A percentile compares a stretch with the other conserved stretches of the same genome.
Evolutionary conservation across 1,139 yeast genomes (phyloP).

Genomic region (Kluyveromyces sp.): DNA sequence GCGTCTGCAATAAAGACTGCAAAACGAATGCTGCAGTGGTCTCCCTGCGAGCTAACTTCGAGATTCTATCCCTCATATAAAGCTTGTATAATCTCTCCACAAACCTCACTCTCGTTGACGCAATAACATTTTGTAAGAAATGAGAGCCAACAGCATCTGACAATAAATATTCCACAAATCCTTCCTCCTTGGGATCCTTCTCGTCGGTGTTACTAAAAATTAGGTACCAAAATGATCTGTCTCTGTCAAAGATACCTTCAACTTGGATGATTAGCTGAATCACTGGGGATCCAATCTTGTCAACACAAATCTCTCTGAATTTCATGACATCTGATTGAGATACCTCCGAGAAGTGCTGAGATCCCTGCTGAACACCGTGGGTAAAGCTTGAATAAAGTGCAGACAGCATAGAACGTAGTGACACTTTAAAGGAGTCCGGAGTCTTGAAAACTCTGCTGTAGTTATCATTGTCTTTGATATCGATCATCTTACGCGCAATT

Average conservation of each 20-base stretch:
- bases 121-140: constrained; percentile 67
- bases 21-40: constrained; percentile 80
- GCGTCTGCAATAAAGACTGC: constrained; percentile 55
- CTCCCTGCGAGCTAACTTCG: constrained; percentile 68
- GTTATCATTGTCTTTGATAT: constrained; percentile 69
- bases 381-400: constrained; percentile 39
- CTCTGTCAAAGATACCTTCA: constrained; percentile 74
- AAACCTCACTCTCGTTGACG: constrained; percentile 58
- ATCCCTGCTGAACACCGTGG: constrained; percentile 19
- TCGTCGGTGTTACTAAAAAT: constrained; percentile 39
- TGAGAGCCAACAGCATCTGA: constrained; percentile 91
- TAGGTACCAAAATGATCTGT: constrained; percentile 59
- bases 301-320: constrained; percentile 68
- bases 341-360: constrained; percentile 23
- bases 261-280: constrained; percentile 70
- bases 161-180: constrained; percentile 75
- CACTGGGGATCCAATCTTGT: constrained; percentile 82
- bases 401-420: constrained; percentile 42
- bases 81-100: constrained; percentile 61
- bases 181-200: constrained; percentile 59
- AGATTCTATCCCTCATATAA: constrained; percentile 68
- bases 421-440: constrained; percentile 65
- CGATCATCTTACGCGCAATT: constrained; percentile 89
- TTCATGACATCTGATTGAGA: constrained; percentile 31
- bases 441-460: constrained; percentile 61